Conservation (phyloP, 306 rosid species). For the Alnus glutinosa region DNA sequence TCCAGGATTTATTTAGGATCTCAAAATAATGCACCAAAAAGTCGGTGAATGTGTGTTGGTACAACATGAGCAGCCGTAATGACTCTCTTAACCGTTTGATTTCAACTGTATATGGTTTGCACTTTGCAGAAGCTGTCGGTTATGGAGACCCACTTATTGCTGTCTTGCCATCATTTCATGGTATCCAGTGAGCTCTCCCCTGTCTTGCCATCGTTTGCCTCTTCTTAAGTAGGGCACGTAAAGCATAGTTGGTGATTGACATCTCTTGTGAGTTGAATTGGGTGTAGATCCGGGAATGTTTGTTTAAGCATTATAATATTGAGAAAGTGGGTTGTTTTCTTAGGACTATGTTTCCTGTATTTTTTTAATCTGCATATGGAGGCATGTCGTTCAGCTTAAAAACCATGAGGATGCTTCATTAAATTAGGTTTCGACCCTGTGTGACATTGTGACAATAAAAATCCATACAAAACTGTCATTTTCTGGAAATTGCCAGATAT, state of each 20-base stretch:
- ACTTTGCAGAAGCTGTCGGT: conserved; percentile 88
- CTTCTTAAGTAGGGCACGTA: not conserved
- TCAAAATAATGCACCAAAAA: not conserved
- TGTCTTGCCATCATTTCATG: conserved; percentile 84
- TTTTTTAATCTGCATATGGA: not conserved
- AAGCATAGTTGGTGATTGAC: conserved; percentile 26
- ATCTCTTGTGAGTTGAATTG: conserved; percentile 13
- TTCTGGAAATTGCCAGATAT: not conserved
- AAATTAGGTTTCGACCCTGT: not conserved
- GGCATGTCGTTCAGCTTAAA: not conserved
- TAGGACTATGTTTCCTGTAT: not conserved
- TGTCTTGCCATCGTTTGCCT: not conserved
- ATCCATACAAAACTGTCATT: not conserved
- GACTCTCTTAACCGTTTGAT: conserved; percentile 5
- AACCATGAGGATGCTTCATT: not conserved
- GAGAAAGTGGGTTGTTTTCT: not conserved
- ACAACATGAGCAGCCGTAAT: not conserved
- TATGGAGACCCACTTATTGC: conserved; percentile 86
- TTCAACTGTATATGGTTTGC: conserved; percentile 37
- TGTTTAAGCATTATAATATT: conserved; percentile 8
- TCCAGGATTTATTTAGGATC: not conserved
- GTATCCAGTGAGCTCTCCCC: conserved; percentile 54
- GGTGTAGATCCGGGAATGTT: conserved; percentile 27
- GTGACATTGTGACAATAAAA: not conserved
- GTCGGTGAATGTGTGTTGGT: not conserved